These are phyloP conservation scores for Malbranchea cinnamomea DNA, from an alignment of 2,329 filamentous ascomycete genomes.

Conservation along the genomic window DNA sequence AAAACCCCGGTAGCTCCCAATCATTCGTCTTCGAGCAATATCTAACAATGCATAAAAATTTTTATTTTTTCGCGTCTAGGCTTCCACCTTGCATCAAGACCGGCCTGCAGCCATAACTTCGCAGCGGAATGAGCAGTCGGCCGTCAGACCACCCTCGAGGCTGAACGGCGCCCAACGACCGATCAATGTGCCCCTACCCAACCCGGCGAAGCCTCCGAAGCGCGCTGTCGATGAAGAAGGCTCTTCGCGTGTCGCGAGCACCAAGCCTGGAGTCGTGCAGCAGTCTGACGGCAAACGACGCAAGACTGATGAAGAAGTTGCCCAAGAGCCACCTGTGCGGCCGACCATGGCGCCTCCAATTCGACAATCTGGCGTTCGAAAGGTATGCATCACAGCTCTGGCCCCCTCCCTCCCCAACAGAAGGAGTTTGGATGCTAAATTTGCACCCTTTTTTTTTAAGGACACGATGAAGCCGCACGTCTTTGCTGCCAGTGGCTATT, in stretches of 20 bases:
- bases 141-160: constrained; percentile 36
- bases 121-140: constrained; percentile 34
- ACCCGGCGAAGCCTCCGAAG: constrained; percentile 60
- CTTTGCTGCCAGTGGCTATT: constrained; percentile 23
- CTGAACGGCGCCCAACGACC: constrained; percentile 38
- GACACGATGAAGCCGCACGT: constrained; percentile 26
- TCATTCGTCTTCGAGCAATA: background rate
- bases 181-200: constrained; percentile 47
- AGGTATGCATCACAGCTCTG: constrained; percentile 48
- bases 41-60: too few relatives aligned
- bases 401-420: background rate
- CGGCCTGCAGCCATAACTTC: constrained; percentile 14
- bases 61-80: constrained; percentile 10
- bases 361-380: constrained; percentile 59
- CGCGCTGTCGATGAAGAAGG: constrained; percentile 53
- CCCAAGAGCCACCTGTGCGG: constrained; percentile 43
- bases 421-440: constrained; percentile 14
- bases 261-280: constrained; percentile 37
- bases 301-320: constrained; percentile 57
- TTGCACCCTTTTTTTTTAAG: constrained; percentile 16
- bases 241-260: constrained; percentile 26
- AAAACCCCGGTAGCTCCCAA: too few relatives aligned
- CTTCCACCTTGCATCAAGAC: constrained; percentile 17
- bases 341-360: constrained; percentile 71
- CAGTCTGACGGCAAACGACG: constrained; percentile 65